Percentiles rank a stretch among this genome's conserved stretches.
These are phyloP conservation scores for Pinus albicaulis DNA, from an alignment of 75 land plant species.

Conservation along the genomic window DNA sequence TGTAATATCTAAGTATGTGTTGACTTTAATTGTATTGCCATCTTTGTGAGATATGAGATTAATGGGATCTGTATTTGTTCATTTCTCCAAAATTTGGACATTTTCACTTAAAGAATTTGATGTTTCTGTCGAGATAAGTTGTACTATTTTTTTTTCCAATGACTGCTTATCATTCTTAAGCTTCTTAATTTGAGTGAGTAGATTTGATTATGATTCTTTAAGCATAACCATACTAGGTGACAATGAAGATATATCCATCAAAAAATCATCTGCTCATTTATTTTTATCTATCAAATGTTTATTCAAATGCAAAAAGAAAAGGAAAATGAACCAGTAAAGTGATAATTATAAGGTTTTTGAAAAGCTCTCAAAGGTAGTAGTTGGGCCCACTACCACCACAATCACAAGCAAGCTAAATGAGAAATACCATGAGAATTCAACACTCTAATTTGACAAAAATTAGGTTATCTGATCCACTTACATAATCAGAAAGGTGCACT, in stretches of 20 bases:
- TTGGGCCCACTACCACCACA: background rate
- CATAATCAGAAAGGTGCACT: slow-evolving; percentile 90
- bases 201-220: no score
- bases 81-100: no score
- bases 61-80: no score
- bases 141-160: no score
- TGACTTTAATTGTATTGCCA: no score
- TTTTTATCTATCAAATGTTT: background rate
- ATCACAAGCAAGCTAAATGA: background rate
- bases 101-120: no score
- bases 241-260: background rate
- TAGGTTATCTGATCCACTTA: slow-evolving; percentile 28
- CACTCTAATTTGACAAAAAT: background rate
- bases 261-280: background rate
- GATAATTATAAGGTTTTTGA: background rate
- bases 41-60: no score
- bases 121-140: no score
- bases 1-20: no score
- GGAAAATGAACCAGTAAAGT: background rate
- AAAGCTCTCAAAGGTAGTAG: background rate
- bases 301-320: background rate
- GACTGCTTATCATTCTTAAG: no score
- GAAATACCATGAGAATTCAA: background rate
- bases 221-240: background rate
- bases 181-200: no score